Evolutionary conservation across 2,329 filamentous ascomycete species (phyloP).

Genomic region (Aspergillus fijiensis): DNA sequence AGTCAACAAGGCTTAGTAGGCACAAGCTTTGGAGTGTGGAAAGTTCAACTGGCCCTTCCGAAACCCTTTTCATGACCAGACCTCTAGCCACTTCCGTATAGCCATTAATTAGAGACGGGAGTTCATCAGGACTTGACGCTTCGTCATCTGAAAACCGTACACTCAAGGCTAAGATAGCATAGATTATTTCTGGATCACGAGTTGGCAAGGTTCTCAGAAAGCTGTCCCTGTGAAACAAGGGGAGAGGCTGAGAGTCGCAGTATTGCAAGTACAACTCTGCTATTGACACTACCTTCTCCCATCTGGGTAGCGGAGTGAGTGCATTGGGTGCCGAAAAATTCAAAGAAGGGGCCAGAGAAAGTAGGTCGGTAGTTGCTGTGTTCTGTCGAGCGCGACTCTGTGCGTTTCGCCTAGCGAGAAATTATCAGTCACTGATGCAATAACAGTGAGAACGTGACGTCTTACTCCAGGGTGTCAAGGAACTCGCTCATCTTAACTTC

Average conservation of each 20-base stretch:
- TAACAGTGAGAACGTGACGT: slow-evolving; percentile 3
- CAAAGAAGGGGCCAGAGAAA: slow-evolving; percentile 7
- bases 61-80: slow-evolving; percentile 41
- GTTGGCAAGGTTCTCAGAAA: slow-evolving; percentile 43
- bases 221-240: slow-evolving; percentile 45
- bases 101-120: slow-evolving; percentile 31
- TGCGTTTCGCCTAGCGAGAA: slow-evolving; percentile 11
- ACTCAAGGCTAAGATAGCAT: slow-evolving; percentile 43
- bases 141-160: slow-evolving; percentile 43
- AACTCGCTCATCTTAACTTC: slow-evolving; percentile 37
- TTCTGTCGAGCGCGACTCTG: slow-evolving; percentile 16
- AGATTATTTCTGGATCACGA: slow-evolving; percentile 40
- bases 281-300: slow-evolving; percentile 40
- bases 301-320: slow-evolving; percentile 36
- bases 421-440: background rate
- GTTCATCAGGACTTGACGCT: slow-evolving; percentile 22
- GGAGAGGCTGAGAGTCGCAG: slow-evolving; percentile 53
- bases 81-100: slow-evolving; percentile 40
- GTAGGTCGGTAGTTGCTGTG: slow-evolving; percentile 10
- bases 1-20: slow-evolving; percentile 43
- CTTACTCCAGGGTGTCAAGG: slow-evolving; percentile 38
- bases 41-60: slow-evolving; percentile 42
- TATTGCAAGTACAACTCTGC: slow-evolving; percentile 49
- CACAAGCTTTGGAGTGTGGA: slow-evolving; percentile 46
- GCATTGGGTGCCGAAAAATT: slow-evolving; percentile 16